Evolutionary conservation across 164 flowering plant genomes (phyloP).

Genomic region (Piper betle): DNA sequence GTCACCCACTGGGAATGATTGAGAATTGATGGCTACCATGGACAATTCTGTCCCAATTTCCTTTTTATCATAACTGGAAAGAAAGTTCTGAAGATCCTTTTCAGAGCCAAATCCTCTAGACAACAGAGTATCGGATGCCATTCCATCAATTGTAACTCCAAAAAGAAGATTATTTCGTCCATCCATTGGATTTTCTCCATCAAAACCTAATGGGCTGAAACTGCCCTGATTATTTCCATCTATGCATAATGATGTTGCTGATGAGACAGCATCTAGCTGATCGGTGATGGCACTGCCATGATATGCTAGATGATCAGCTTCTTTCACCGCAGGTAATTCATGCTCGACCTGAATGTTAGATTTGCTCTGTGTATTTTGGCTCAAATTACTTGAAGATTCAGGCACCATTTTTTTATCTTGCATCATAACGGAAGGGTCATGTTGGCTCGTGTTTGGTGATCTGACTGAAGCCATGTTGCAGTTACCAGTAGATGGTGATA

Average conservation of each 20-base stretch:
- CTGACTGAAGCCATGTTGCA: conserved; percentile 41
- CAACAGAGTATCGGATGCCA: conserved; percentile 66
- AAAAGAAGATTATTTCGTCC: conserved; percentile 52
- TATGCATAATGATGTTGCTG: conserved; percentile 72
- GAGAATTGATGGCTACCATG: conserved; percentile 71
- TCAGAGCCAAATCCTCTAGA: conserved; percentile 74
- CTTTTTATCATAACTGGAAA: conserved; percentile 53
- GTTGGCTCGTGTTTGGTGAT: conserved; percentile 41
- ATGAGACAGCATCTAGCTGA: conserved; percentile 70
- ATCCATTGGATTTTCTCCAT: conserved; percentile 58
- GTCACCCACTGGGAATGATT: conserved; percentile 71
- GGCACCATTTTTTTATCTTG: conserved; percentile 30
- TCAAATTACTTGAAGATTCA: conserved; percentile 24
- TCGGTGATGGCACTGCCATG: conserved; percentile 35
- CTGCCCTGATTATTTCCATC: conserved; percentile 57
- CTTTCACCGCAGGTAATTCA: conserved; percentile 40
- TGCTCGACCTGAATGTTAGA: conserved; percentile 37
- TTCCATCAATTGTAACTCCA: conserved; percentile 44
- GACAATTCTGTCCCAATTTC: conserved; percentile 84
- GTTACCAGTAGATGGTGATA: conserved; percentile 71
- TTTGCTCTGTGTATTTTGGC: conserved; percentile 49
- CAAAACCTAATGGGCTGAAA: conserved; percentile 43
- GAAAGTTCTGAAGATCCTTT: conserved; percentile 79
- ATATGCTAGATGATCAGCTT: conserved; percentile 36
- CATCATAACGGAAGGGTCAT: conserved; percentile 20